phyloP scores from a whole-genome alignment of 768 basidiomycete genomes.

The Kwoniella bestiolae region DNA sequence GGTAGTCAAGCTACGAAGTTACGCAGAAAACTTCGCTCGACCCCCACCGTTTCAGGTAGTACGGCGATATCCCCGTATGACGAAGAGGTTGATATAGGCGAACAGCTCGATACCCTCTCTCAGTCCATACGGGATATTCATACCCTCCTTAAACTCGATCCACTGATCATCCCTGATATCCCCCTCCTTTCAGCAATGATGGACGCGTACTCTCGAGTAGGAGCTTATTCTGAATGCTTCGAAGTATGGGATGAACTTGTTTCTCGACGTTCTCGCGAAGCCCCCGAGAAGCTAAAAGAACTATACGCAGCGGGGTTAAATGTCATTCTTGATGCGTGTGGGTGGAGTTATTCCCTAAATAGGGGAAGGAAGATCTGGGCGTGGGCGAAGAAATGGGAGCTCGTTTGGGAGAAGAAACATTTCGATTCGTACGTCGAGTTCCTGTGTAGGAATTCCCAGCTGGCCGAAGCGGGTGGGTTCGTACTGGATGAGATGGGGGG shows the following conservation, averaged over 20 bases:
- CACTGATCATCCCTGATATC: slow-evolving; percentile 72
- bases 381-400: slow-evolving; percentile 62
- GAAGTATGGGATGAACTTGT: slow-evolving; percentile 71
- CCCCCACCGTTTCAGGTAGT: no score
- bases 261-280: slow-evolving; percentile 60
- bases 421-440: slow-evolving; percentile 71
- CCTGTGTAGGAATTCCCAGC: slow-evolving; percentile 70
- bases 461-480: slow-evolving; percentile 71
- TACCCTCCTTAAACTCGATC: slow-evolving; percentile 76
- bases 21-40: slow-evolving; percentile 4
- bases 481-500: slow-evolving; percentile 68
- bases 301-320: slow-evolving; percentile 66
- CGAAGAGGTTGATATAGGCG: slow-evolving; percentile 24
- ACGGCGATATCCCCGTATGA: background rate
- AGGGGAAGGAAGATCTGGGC: slow-evolving; percentile 66
- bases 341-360: slow-evolving; percentile 63
- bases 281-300: slow-evolving; percentile 61
- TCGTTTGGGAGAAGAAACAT: slow-evolving; percentile 72
- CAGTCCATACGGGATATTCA: slow-evolving; percentile 66
- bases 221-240: slow-evolving; percentile 71
- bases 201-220: slow-evolving; percentile 82
- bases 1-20: slow-evolving; percentile 42
- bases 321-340: slow-evolving; percentile 85
- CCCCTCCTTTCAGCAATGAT: slow-evolving; percentile 81
- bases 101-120: slow-evolving; percentile 48